A percentile compares a stretch with the other conserved stretches of the same genome.
These are phyloP conservation scores for Geotrichum europaeum DNA, from an alignment of 1,139 yeast species.

Conservation along the genomic window DNA sequence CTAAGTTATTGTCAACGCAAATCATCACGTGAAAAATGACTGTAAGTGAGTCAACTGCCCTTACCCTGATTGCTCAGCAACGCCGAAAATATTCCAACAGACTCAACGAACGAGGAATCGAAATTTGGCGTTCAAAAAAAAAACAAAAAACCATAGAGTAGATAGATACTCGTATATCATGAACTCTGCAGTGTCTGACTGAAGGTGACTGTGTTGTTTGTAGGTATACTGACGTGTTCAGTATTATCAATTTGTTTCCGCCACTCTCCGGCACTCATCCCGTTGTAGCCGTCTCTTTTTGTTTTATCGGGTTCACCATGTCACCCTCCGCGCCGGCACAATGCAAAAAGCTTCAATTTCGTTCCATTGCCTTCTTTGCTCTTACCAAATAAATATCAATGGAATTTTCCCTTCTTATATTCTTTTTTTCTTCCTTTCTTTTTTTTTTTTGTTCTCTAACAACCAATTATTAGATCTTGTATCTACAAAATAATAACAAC, in stretches of 20 bases:
- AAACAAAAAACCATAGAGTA: too few species aligned
- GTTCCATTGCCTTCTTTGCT: slow-evolving; percentile 1
- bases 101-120: background rate
- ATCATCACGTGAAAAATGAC: background rate
- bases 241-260: too few species aligned
- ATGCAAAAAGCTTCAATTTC: background rate
- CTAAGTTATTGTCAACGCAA: too few species aligned
- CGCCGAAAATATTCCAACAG: too few species aligned
- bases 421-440: background rate
- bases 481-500: background rate
- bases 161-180: too few species aligned
- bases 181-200: too few species aligned
- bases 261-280: background rate
- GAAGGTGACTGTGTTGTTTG: too few species aligned
- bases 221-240: background rate
- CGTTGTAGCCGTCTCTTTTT: background rate
- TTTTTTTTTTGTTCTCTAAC: slow-evolving; percentile 1
- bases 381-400: background rate
- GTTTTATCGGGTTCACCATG: background rate
- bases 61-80: background rate
- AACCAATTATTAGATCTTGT: background rate
- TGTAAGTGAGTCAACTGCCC: background rate
- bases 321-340: background rate
- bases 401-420: background rate
- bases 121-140: too few species aligned